A percentile compares a stretch with the other conserved stretches of the same genome.
Evolutionary conservation across 1,284 basidiomycete genomes (phyloP).

Genomic region (Gymnopus androsaceus): DNA sequence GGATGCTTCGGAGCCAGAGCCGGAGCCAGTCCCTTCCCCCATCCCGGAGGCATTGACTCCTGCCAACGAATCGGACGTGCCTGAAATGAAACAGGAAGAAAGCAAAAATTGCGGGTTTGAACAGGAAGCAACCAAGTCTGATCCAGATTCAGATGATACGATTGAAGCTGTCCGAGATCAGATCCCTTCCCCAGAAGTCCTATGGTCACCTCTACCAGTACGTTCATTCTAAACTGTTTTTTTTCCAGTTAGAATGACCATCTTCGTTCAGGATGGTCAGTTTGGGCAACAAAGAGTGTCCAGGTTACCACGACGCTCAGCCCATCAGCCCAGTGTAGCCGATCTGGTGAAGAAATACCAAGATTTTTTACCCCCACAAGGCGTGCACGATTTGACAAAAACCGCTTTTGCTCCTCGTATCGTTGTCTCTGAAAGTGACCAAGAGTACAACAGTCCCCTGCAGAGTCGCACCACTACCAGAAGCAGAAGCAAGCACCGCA

Average conservation of each 20-base stretch:
- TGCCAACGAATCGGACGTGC: not conserved
- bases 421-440: slow-evolving; percentile 70
- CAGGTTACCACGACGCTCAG: slow-evolving; percentile 67
- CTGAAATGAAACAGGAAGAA: slow-evolving; percentile 9
- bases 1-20: slow-evolving; percentile 55
- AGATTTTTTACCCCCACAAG: slow-evolving; percentile 71
- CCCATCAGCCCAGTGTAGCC: slow-evolving; percentile 70
- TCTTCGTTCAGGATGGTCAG: not conserved
- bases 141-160: slow-evolving; percentile 20
- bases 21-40: slow-evolving; percentile 25
- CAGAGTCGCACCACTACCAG: slow-evolving; percentile 45
- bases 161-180: slow-evolving; percentile 17
- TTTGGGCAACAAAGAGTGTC: slow-evolving; percentile 43
- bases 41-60: slow-evolving; percentile 3
- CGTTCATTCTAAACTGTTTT: not conserved
- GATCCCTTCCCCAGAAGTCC: slow-evolving; percentile 1
- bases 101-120: not conserved
- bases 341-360: slow-evolving; percentile 86
- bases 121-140: slow-evolving; percentile 12
- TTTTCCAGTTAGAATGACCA: not conserved
- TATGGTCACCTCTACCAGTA: not conserved
- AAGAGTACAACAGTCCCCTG: slow-evolving; percentile 50
- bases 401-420: slow-evolving; percentile 63
- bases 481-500: slow-evolving; percentile 43
- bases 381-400: slow-evolving; percentile 67